Evolutionary conservation across 805 yeast genomes (phyloP).

Genomic region (Yamadazyma olivae): DNA sequence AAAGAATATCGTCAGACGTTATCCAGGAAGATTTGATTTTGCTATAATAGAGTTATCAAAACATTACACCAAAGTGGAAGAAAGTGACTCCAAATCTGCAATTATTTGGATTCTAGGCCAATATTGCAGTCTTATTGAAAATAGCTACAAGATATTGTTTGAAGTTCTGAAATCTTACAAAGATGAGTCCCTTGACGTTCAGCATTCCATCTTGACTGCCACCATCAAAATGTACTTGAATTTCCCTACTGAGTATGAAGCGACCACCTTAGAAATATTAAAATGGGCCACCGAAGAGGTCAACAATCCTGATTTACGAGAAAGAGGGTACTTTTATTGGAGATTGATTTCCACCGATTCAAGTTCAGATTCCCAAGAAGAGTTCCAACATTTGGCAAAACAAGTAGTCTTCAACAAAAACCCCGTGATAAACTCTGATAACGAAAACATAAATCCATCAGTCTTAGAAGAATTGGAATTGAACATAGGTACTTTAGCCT

Average conservation of each 20-base stretch:
- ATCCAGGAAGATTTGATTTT: constrained; percentile 53
- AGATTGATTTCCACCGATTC: constrained; percentile 54
- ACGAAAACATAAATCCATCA: constrained; percentile 65
- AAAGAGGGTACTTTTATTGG: constrained; percentile 85
- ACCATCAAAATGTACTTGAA: constrained; percentile 64
- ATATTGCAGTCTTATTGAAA: constrained; percentile 48
- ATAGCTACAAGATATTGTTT: constrained; percentile 37
- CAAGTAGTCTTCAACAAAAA: constrained; percentile 55
- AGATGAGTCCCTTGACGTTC: constrained; percentile 73
- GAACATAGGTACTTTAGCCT: constrained; percentile 77
- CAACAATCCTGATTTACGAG: constrained; percentile 83
- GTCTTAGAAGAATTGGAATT: constrained; percentile 79
- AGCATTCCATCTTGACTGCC: constrained; percentile 70
- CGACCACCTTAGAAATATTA: constrained; percentile 54
- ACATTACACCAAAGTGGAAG: constrained; percentile 50
- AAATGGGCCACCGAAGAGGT: constrained; percentile 70
- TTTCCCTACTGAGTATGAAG: constrained; percentile 52
- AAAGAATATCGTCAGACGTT: constrained; percentile 72
- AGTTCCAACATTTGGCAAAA: constrained; percentile 37
- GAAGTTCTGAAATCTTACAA: constrained; percentile 44
- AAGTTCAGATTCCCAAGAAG: constrained; percentile 40
- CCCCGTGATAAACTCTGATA: constrained; percentile 65
- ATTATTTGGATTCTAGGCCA: constrained; percentile 85
- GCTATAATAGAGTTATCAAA: constrained; percentile 26
- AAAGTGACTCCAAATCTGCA: constrained; percentile 75